Conservation (phyloP, 768 basidiomycete genomes). For the Leccinum fibrillosum region DNA sequence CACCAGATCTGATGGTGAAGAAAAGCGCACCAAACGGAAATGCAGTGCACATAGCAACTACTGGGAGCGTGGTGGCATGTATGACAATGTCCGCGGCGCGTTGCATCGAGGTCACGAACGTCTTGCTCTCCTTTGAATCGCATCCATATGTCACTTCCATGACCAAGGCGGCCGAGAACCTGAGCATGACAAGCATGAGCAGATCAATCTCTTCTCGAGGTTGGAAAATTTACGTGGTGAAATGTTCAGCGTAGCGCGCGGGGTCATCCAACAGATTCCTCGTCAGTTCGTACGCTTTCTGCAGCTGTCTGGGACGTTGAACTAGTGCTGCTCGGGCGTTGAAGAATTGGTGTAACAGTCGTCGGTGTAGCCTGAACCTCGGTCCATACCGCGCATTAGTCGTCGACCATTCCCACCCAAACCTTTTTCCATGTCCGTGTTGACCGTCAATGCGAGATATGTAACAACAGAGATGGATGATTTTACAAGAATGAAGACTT, state of each 20-base stretch:
- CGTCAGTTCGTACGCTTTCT: not conserved
- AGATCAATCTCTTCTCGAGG: not conserved
- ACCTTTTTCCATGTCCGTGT: not conserved
- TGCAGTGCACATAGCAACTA: not conserved
- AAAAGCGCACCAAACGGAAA: not conserved
- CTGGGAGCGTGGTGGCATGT: not conserved
- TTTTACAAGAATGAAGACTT: not conserved
- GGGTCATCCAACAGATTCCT: not conserved
- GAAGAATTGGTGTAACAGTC: not conserved
- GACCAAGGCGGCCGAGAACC: not conserved
- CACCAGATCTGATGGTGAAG: not conserved
- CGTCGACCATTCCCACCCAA: not conserved
- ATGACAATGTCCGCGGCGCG: not conserved
- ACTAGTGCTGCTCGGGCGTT: not conserved
- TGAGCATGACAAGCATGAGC: not conserved
- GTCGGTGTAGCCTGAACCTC: not conserved
- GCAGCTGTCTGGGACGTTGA: not conserved
- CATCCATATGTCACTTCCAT: not conserved
- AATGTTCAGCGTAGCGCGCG: not conserved
- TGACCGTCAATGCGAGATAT: not conserved
- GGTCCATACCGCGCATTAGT: not conserved
- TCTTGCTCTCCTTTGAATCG: not conserved
- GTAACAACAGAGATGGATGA: not conserved
- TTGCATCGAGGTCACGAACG: constrained; percentile 7
- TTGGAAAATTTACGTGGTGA: not conserved